phyloP scores from a whole-genome alignment of 306 rosid genomes.

The Glycine soja region DNA sequence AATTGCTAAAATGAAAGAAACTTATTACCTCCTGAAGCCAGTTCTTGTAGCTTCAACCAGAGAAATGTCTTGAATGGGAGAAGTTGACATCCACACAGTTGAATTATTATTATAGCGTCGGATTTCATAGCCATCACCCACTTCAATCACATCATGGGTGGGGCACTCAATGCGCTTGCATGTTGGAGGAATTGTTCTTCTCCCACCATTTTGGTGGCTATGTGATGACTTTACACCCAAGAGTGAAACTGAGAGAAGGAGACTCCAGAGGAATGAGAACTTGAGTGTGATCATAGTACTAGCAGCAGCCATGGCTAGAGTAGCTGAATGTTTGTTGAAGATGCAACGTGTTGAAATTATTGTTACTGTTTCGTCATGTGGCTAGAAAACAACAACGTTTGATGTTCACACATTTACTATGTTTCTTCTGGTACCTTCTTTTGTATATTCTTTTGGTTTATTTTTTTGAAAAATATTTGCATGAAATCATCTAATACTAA shows the following conservation, averaged over 20 bases:
- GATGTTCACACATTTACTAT: neutral
- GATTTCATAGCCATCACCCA: slow-evolving; percentile 16
- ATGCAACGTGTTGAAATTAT: neutral
- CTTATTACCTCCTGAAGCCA: neutral
- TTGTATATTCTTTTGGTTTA: neutral
- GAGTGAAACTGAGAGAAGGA: neutral
- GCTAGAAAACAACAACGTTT: neutral
- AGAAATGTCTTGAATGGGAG: slow-evolving; percentile 20
- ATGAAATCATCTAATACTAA: too few relatives aligned
- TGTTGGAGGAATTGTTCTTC: neutral
- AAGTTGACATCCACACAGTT: slow-evolving; percentile 19
- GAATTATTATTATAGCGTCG: neutral
- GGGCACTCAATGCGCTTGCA: slow-evolving; percentile 20
- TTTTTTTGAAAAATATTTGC: too few relatives aligned
- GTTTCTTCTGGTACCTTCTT: neutral
- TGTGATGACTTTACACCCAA: neutral
- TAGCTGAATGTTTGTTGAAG: slow-evolving; percentile 6
- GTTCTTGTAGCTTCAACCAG: slow-evolving; percentile 11
- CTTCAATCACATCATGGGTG: neutral
- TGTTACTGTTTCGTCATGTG: neutral
- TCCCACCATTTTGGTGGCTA: neutral
- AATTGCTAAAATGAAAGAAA: neutral
- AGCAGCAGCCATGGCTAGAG: neutral
- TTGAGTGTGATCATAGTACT: neutral
- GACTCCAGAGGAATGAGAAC: neutral